phyloP scores from a whole-genome alignment of 768 basidiomycete species.

The Boletus coccyginus region DNA sequence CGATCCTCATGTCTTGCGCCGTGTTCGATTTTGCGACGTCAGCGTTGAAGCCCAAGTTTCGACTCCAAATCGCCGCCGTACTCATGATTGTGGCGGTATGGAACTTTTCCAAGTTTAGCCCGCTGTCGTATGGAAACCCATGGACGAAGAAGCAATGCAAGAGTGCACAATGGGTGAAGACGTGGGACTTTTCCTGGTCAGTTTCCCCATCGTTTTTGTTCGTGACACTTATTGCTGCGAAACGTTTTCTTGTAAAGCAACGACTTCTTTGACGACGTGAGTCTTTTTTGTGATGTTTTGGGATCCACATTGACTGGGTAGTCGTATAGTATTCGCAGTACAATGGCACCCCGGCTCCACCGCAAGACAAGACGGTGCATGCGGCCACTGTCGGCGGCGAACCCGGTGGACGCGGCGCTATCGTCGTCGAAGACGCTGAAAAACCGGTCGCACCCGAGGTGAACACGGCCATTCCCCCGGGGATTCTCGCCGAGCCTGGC shows the following conservation, averaged over 20 bases:
- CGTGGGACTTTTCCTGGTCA: constrained; percentile 95
- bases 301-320: background rate
- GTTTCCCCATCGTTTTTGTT: constrained; percentile 8
- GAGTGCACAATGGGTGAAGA: constrained; percentile 80
- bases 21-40: constrained; percentile 88
- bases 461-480: constrained; percentile 41
- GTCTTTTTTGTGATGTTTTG: constrained; percentile 21
- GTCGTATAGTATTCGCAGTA: constrained; percentile 57
- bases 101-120: constrained; percentile 77
- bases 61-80: constrained; percentile 79
- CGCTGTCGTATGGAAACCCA: constrained; percentile 75
- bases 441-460: constrained; percentile 16
- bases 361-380: constrained; percentile 38
- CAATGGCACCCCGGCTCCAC: constrained; percentile 33
- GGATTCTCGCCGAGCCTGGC: constrained; percentile 68
- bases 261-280: constrained; percentile 66
- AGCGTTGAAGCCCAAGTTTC: constrained; percentile 66
- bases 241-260: constrained; percentile 37
- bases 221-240: background rate
- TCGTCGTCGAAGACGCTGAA: constrained; percentile 47
- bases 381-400: constrained; percentile 51
- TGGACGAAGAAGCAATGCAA: constrained; percentile 86
- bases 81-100: constrained; percentile 71
- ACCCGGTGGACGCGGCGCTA: constrained; percentile 50
- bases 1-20: constrained; percentile 71